Evolutionary conservation across 2,329 filamentous ascomycete genomes (phyloP), one percentile per base, ranked within the genome.

Genomic region (Teratosphaeria nubilosa): DNA sequence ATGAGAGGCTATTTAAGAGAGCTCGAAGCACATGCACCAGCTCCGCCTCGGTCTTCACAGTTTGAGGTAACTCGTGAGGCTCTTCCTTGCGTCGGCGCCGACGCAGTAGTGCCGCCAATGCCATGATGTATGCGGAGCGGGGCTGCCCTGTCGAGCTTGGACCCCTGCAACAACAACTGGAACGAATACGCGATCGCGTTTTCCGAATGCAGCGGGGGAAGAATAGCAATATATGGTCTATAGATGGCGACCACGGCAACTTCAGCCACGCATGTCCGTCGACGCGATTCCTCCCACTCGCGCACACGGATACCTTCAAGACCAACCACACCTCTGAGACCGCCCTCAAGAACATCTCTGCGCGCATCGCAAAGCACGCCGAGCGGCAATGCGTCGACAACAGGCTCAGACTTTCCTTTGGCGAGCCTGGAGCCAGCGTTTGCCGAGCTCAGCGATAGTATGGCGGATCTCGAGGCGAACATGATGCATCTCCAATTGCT

Each of bases 401-500:
- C 78, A 37, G 79, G 81, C 52, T 76, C 79, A 3, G 74, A 81
- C 3, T 85, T 86, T 59, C 90, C 91, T 0, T 83, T 97, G 60
- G 90, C 92, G 65, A 76, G 82, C 1, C 86, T 97, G 59, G 91
- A 97, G 71, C 90, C 91, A 0, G 87, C 88, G 14, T 97, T 99
- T 73, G 90, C 90, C 14, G 94, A 99, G 75, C 81, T 99, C 1
- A 88, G 90, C 10, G 94, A 99, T 73, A 87, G 88, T 59, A 91
- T 97, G 84, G 90, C 91, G 25, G 94, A 97, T 68, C 82, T 99
- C 10, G 94, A 99, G 77, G 90, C 91, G 60, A 97, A 99, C 73
- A 91, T 97, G 78, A 90, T 95, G 86, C 91, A 96, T 72, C 85
- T 99, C 65, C 92, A 97, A 73, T 78, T 96, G 62, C 95, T 99